Base-by-base conservation (phyloP, 331 rosid species). In the Erythrophleum ivorense region DNA sequence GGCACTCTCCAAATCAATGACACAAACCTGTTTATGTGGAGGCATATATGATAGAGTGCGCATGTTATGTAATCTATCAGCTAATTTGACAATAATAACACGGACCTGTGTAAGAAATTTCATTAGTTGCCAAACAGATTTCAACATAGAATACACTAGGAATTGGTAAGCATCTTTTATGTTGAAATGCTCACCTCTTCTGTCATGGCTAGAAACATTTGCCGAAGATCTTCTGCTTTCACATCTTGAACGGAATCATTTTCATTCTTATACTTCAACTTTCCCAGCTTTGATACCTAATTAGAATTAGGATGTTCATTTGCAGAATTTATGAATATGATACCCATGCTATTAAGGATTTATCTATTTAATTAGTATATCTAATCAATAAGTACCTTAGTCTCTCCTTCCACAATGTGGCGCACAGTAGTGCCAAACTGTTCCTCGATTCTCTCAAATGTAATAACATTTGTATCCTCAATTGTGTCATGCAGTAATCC, bases 31-130 rank as follows among this genome's bases (percentile, higher is more conserved):
- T 86, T 95, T 95, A 88, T 87, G 97, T 21, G 91, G 94, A 77
- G 98, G 98, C 97, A 95, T 92, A 83, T 92, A 91, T 68, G 97
- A 91, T 34, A 95, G 92, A 57, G 98, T 95, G 69, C 97, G 98
- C 97, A 95, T 92, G 83, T 95, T 95, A 79, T 92, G 97, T 69
- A 95, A 85, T 85, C 98, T 88, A 85, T 95, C 98, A 38, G 95
- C 97, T 76, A 95, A 86, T 88, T 95, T 92, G 88, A 95, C 98
- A 57, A 95, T 91, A 84, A 94, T 94, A 66, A 95, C 97, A 41
- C 97, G 98, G 48, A 95, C 98, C 97, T 95, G 97, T 76, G 85
- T 81, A 75, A 72, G 40, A 50, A 76, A 38, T 15, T 34, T 48
- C 40, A 33, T 83, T 55, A 87, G 86, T 82, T 75, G 62, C 57